Base-by-base conservation (phyloP, 106 monocot genomes). In the Dendrobium huoshanense region DNA sequence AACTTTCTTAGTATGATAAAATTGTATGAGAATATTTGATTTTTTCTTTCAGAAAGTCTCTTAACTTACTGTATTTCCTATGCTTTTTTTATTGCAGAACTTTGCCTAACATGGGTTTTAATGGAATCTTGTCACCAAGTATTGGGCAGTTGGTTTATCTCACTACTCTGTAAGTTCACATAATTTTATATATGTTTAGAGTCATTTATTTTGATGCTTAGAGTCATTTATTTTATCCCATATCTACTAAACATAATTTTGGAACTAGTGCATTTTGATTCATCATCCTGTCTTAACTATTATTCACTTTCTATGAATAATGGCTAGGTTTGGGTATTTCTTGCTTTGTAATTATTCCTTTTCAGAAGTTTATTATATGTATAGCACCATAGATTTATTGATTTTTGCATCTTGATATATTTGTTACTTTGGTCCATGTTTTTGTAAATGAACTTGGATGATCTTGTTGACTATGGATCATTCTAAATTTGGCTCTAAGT, bases 61-160 rank as follows among this genome's bases (percentile, higher is more conserved):
- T 29, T 44, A 42, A 20, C 54, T 17, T 73, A 33, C 75, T 33
- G 15, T 45, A 44, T 20, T 41, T 59, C 20, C 20, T 59, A 59
- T 59, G n/a, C 1, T 77, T 68, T 9, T 65, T 59, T 1, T 54
- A 11, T 40, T 85, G 44, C 88, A 96, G 96, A 82, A 89, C 94
- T 77, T 82, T 48, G 89, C n/a, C n/a, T n/a, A n/a, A n/a, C n/a
- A n/a, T n/a, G n/a, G n/a, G n/a, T n/a, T n/a, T n/a, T n/a, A n/a
- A 87, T 79, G 96, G 27, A 75, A 85, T 77, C 76, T 81, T 96
- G 67, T 92, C 96, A 56, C 87, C 96, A 83, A 90, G 81, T 73
- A 88, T 96, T 82, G 96, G 96, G 75, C 87, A 81, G 4, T 77
- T 93, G 67, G 67, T 77, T 18, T 82, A 85, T 82, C 81, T 93